Conservation (phyloP, 768 basidiomycete species). For the Tubosaeta sp. region DNA sequence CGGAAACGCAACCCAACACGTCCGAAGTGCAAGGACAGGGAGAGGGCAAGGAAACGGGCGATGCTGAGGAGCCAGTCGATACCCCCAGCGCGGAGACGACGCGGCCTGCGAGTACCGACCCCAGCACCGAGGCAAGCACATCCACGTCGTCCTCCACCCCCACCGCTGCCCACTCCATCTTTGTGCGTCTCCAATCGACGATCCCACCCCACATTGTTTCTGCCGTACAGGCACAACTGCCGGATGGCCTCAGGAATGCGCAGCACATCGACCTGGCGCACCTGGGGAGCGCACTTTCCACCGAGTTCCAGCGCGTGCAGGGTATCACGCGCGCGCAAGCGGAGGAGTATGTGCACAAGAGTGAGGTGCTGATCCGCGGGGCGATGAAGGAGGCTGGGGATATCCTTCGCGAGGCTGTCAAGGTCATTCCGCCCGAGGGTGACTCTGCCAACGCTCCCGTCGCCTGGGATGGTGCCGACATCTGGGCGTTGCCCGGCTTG, state of each 20-base stretch:
- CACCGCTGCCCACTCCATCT: constrained; percentile 42
- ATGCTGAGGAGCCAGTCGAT: constrained; percentile 24
- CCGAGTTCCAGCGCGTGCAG: constrained; percentile 71
- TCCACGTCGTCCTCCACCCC: constrained; percentile 12
- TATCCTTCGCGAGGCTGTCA: constrained; percentile 83
- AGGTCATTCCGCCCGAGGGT: constrained; percentile 82
- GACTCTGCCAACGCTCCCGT: constrained; percentile 30
- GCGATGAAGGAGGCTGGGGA: constrained; percentile 80
- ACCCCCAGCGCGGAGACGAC: constrained; percentile 23
- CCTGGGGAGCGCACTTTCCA: constrained; percentile 56
- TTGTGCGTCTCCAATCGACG: constrained; percentile 68
- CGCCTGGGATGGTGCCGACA: constrained; percentile 82
- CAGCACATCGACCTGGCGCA: constrained; percentile 66
- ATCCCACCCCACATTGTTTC: constrained; percentile 72
- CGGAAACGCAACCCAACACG: constrained; percentile 23
- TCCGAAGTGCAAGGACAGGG: constrained; percentile 1
- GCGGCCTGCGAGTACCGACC: constrained; percentile 17
- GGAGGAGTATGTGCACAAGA: constrained; percentile 80
- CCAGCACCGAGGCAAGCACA: constrained; percentile 12
- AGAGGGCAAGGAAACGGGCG: constrained; percentile 19
- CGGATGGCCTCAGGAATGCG: constrained; percentile 59
- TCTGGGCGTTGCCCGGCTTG: constrained; percentile 67
- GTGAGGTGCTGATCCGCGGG: constrained; percentile 58
- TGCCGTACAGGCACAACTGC: constrained; percentile 63
- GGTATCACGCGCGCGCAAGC: constrained; percentile 72